Evolutionary conservation across 1,284 basidiomycete species (phyloP), one percentile per base, ranked within the genome.

Genomic region (Schizophyllum commune): DNA sequence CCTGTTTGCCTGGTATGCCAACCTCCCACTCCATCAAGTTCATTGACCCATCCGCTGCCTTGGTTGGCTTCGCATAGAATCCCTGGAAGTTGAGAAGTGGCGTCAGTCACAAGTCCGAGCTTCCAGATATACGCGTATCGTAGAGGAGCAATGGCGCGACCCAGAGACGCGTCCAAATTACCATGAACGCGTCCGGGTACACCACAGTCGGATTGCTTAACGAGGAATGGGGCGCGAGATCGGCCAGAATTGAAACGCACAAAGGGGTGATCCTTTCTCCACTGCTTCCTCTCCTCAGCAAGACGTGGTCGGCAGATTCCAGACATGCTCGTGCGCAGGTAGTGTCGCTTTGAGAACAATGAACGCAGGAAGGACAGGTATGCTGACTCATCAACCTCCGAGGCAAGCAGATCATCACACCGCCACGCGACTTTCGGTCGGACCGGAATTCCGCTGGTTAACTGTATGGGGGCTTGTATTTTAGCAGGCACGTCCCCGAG

Each of bases 21-120:
- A 97, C 94, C 73, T 99, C 97, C 97, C 97, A 99, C 70, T 92
- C 87, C 85, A 99, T 88, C 60, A 99, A 82, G 75, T 99, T 96
- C 82, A 98, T 88, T 3, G 94, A 92, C 32, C 96, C 95, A 76
- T 99, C 96, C 52, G 86, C 73, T 47, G 86, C 83, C 76, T 98
- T 98, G 58, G 83, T 79, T 32, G 96, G 96, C 71, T 93, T 91
- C 56, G 96, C 96, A 71, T 91, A 98, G 79, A 99, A 99, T 67
- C 96, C 96, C 96, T 99, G 71, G 32, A 63, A 32, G 62, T 62
- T 33, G 63, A 62, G 55, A 32, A 34, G 33, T 56, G 56, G 39
- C 27, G 27, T 27, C 27, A 27, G 27, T 27, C 5, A 27, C 5
- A 52, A 34, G 47, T 57, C 34, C 32, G 59, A 52, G 60, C 27